Base-by-base conservation (phyloP, 2,329 filamentous ascomycete species). In the Aulographum hederae region DNA sequence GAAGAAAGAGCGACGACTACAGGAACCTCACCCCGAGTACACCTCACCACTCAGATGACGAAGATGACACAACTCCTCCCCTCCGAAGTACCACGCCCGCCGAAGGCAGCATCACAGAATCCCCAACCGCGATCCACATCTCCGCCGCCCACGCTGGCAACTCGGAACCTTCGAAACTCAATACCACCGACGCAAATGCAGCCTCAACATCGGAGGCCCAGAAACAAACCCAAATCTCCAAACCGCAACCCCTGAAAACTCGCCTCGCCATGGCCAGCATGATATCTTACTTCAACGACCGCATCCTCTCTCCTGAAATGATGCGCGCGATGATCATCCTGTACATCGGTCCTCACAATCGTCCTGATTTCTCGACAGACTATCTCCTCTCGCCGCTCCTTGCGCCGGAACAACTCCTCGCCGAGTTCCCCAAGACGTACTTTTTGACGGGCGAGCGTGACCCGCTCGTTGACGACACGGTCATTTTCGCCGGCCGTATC, bases 241-340 rank as follows among this genome's bases (percentile, higher is more conserved):
- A 63, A 28, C 56, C 61, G 5, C 50, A 34, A 18, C 53, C 55
- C 23, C 60, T 93, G 38, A 73, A 69, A 42, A 95, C 89, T 1
- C 73, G 85, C n/a, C 67, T 98, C 6, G 85, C 86, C 12, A 92
- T 86, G 49, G 85, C 82, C 0, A 86, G 77, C n/a, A 92, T 93
- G 72, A 91, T 98, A 21, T 94, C 86, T 0, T 95, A 95, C 55
- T 92, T 94, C 53, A 89, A 92, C 51, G 89, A 98, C 52, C 77
- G 89, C 18, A 79, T 98, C 18, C 65, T 98, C 11, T 86, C 82
- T 0, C 86, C 89, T 0, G 89, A 98, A 53, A 93, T 95, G 82
- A 94, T 95, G 78, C 78, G 89, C 19, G 82, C 85, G 39, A 95
- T 98, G 85, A 93, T 98, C 41, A 92, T 98, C 41, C 64, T 98